Conservation (phyloP, 495 filamentous ascomycete species). For the Stereocaulon alpinum region DNA sequence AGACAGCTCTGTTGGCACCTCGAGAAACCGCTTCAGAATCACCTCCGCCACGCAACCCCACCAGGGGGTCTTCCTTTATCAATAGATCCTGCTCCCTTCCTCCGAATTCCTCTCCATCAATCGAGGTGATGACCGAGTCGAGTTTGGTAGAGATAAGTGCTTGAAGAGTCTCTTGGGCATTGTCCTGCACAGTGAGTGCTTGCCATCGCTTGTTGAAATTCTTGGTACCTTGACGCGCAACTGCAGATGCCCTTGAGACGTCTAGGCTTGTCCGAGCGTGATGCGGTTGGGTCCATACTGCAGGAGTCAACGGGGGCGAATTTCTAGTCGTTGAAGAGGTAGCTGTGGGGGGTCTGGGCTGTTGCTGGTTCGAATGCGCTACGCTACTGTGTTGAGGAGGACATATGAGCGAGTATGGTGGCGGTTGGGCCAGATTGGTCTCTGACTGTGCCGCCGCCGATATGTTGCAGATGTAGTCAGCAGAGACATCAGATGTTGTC, state of each 20-base stretch:
- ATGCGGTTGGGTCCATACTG: conserved; percentile 3
- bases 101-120: conserved; percentile 55
- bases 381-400: background rate
- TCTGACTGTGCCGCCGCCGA: background rate
- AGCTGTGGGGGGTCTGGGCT: background rate
- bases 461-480: background rate
- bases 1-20: conserved; percentile 24
- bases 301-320: background rate
- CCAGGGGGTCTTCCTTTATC: conserved; percentile 23
- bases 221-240: background rate
- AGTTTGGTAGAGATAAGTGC: conserved; percentile 49
- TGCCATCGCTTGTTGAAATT: conserved; percentile 3
- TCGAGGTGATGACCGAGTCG: conserved; percentile 53
- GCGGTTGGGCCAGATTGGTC: background rate
- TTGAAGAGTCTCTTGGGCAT: conserved; percentile 34
- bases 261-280: background rate
- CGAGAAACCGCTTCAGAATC: conserved; percentile 13
- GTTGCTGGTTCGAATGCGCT: no score
- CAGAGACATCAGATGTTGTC: background rate
- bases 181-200: background rate
- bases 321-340: background rate
- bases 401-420: conserved; percentile 3
- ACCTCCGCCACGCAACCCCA: conserved; percentile 26
- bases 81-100: conserved; percentile 52
- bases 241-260: background rate